phyloP scores from a whole-genome alignment of 2,329 filamentous ascomycete species.

The Chaetothyriales sp. region DNA sequence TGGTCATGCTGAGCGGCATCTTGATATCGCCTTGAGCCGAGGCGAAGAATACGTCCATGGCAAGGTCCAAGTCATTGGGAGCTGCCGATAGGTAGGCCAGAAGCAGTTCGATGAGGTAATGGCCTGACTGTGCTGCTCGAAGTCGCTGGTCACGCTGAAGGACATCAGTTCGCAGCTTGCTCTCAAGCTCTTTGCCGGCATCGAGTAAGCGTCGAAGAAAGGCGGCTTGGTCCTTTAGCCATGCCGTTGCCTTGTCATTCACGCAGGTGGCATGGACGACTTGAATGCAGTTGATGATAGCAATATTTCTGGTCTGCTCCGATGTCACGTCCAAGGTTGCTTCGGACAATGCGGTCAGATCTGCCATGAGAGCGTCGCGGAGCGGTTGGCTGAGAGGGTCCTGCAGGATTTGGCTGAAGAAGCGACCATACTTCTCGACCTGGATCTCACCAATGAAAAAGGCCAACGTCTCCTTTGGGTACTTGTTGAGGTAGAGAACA shows the following conservation, averaged over 20 bases:
- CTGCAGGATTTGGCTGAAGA: conserved; percentile 73
- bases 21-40: conserved; percentile 74
- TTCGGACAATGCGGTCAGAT: conserved; percentile 56
- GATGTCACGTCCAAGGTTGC: conserved; percentile 49
- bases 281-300: conserved; percentile 76
- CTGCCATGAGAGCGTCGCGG: conserved; percentile 56
- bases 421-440: conserved; percentile 74
- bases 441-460: conserved; percentile 67
- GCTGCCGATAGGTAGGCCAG: conserved; percentile 63
- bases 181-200: conserved; percentile 65
- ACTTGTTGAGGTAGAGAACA: conserved; percentile 85
- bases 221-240: conserved; percentile 44
- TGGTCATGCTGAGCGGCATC: conserved; percentile 55
- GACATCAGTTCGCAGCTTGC: conserved; percentile 52
- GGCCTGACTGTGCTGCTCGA: conserved; percentile 73
- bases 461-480: conserved; percentile 72
- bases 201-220: conserved; percentile 44
- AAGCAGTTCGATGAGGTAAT: conserved; percentile 74
- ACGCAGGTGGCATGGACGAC: conserved; percentile 64
- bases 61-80: conserved; percentile 61
- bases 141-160: conserved; percentile 61
- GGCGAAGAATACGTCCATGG: conserved; percentile 71
- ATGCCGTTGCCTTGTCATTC: conserved; percentile 48
- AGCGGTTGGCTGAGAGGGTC: conserved; percentile 60
- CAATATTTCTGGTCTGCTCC: conserved; percentile 54